phyloP scores from a whole-genome alignment of 2,329 filamentous ascomycete genomes.

The Beauveria australis region DNA sequence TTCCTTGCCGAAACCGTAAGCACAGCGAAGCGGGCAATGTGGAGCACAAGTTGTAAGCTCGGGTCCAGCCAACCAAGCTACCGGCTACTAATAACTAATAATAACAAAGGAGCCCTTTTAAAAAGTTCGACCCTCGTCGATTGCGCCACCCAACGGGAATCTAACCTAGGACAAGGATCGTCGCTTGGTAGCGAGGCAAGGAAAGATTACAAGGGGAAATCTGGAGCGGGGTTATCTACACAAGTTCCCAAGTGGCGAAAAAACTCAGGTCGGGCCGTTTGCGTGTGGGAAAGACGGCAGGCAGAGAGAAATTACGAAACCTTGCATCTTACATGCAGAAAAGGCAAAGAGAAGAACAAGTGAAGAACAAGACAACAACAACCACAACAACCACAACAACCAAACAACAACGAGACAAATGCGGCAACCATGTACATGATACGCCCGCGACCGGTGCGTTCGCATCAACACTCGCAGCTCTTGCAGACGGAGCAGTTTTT shows the following conservation, averaged over 20 bases:
- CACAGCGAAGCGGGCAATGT: slow-evolving; percentile 3
- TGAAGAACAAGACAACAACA: neutral
- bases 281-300: too few relatives aligned
- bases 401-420: neutral
- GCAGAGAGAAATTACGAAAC: too few relatives aligned
- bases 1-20: slow-evolving; percentile 5
- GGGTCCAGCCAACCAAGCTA: neutral
- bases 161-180: too few relatives aligned
- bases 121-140: neutral
- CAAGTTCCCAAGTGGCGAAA: too few relatives aligned
- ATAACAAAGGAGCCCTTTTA: too few relatives aligned
- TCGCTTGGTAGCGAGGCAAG: too few relatives aligned
- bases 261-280: too few relatives aligned
- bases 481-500: slow-evolving; percentile 8
- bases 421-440: slow-evolving; percentile 6
- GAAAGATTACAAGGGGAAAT: too few relatives aligned
- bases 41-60: neutral
- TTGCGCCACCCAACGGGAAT: too few relatives aligned
- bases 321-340: too few relatives aligned
- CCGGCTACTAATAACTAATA: too few relatives aligned
- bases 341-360: neutral
- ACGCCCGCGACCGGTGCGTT: slow-evolving; percentile 5
- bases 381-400: neutral
- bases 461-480: slow-evolving; percentile 2
- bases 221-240: too few relatives aligned